Conservation (phyloP, 805 yeast genomes). For the Barnettozyma sucrosica region DNA sequence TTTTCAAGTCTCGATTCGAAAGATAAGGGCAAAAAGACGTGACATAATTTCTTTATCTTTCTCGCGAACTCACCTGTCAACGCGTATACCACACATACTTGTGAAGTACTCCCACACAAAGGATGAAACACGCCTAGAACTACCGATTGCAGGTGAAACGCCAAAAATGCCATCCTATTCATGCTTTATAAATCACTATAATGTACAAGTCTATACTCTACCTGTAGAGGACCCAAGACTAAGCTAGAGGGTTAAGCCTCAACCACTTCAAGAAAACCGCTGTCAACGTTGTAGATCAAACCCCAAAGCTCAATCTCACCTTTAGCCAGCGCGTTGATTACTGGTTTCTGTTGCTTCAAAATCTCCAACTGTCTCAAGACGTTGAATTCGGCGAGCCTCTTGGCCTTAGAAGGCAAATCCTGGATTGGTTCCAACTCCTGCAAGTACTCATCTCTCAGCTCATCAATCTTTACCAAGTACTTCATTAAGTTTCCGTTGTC, state of each 20-base stretch:
- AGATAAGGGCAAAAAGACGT: constrained; percentile 1
- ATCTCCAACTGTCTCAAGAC: constrained; percentile 67
- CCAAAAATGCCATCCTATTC: background rate
- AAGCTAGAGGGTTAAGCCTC: constrained; percentile 20
- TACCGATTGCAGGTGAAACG: background rate
- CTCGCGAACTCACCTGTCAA: background rate
- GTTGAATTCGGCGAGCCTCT: constrained; percentile 67
- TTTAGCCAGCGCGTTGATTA: constrained; percentile 54
- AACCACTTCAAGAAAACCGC: constrained; percentile 53
- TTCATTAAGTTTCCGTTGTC: constrained; percentile 32
- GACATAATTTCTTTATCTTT: constrained; percentile 1
- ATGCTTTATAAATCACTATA: background rate
- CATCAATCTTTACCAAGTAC: constrained; percentile 59
- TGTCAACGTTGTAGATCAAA: constrained; percentile 72
- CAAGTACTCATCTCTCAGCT: constrained; percentile 57
- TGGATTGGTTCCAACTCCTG: constrained; percentile 42
- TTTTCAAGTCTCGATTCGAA: background rate
- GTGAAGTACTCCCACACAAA: too few species aligned
- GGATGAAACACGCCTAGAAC: too few species aligned
- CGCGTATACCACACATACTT: background rate
- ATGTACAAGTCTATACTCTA: background rate
- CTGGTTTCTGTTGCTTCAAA: constrained; percentile 49
- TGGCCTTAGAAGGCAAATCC: constrained; percentile 50
- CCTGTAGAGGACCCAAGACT: background rate
- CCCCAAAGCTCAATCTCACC: constrained; percentile 77